Percentiles rank a stretch among this genome's conserved stretches.
These are phyloP conservation scores for Asterochloris sp. DNA, from an alignment of 139 green algal genomes.

Conservation along the genomic window DNA sequence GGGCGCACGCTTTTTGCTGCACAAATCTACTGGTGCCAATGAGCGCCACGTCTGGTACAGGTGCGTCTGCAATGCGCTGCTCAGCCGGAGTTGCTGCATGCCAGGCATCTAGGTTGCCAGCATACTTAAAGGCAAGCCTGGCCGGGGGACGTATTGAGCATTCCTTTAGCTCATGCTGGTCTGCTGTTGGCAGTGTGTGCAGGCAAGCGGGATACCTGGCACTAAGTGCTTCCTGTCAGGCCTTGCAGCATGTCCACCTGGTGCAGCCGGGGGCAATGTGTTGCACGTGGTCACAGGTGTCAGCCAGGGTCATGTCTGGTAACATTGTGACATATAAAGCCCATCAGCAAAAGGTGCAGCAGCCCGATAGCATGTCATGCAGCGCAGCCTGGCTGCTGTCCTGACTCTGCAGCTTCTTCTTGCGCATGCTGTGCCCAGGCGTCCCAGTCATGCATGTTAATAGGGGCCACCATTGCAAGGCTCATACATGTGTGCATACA, in stretches of 20 bases:
- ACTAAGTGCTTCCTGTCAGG: not conserved
- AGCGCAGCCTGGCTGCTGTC: not conserved
- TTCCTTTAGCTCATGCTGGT: not conserved
- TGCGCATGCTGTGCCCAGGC: not conserved
- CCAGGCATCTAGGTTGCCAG: no score
- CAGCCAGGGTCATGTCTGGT: no score
- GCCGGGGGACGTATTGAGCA: not conserved
- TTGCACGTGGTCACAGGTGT: no score
- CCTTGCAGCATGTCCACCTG: not conserved
- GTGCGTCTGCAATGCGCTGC: not conserved
- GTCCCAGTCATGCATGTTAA: not conserved
- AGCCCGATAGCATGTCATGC: no score
- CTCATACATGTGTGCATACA: not conserved
- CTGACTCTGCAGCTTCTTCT: not conserved
- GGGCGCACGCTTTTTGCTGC: slow-evolving; percentile 18
- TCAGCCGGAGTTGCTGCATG: not conserved
- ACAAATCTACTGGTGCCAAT: slow-evolving; percentile 5
- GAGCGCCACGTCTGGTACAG: slow-evolving; percentile 24
- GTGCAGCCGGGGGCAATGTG: no score
- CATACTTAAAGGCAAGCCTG: not conserved
- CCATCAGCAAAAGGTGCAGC: no score
- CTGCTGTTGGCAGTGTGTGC: not conserved
- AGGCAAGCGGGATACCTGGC: not conserved
- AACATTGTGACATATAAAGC: no score
- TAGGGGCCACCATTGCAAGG: not conserved